Evolutionary conservation across 2,329 filamentous ascomycete genomes (phyloP).

Genomic region (Dichotomopilus funicola): DNA sequence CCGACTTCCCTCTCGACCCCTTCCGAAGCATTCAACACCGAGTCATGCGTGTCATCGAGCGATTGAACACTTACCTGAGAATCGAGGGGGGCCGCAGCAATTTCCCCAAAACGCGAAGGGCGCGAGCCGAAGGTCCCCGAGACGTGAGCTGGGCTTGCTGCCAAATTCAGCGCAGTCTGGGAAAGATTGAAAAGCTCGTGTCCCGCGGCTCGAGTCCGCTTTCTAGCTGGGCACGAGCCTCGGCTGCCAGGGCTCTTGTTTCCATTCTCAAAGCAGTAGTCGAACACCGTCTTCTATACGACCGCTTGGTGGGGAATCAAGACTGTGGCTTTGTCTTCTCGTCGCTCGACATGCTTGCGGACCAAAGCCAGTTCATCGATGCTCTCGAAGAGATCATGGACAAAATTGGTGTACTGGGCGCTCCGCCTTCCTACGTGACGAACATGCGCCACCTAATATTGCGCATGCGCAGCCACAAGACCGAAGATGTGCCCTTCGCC

Average conservation of each 20-base stretch:
- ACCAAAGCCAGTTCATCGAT: conserved; percentile 39
- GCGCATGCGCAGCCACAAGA: conserved; percentile 23
- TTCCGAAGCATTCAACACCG: conserved; percentile 45
- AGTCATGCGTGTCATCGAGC: conserved; percentile 40
- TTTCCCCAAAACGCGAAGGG: conserved; percentile 8
- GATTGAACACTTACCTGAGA: conserved; percentile 33
- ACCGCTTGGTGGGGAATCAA: conserved; percentile 39
- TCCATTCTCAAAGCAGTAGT: conserved; percentile 42
- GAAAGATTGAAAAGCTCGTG: conserved; percentile 39
- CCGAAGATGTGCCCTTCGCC: background rate
- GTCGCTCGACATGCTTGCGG: conserved; percentile 38
- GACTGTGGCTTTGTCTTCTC: conserved; percentile 41
- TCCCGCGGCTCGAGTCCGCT: conserved; percentile 32
- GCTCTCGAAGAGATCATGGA: conserved; percentile 32
- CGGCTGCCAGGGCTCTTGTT: conserved; percentile 42
- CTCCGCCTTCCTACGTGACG: conserved; percentile 25
- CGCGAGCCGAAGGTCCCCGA: conserved; percentile 28
- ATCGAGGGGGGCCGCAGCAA: conserved; percentile 7
- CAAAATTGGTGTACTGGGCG: conserved; percentile 21
- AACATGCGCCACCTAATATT: conserved; percentile 28
- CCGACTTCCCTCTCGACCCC: conserved; percentile 39
- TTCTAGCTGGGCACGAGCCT: conserved; percentile 33
- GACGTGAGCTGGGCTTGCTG: conserved; percentile 44
- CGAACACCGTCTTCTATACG: conserved; percentile 42
- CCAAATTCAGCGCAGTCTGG: conserved; percentile 39